These are phyloP conservation scores for Leucoagaricus sp. DNA, from an alignment of 1,284 basidiomycete genomes.

Conservation along the genomic window DNA sequence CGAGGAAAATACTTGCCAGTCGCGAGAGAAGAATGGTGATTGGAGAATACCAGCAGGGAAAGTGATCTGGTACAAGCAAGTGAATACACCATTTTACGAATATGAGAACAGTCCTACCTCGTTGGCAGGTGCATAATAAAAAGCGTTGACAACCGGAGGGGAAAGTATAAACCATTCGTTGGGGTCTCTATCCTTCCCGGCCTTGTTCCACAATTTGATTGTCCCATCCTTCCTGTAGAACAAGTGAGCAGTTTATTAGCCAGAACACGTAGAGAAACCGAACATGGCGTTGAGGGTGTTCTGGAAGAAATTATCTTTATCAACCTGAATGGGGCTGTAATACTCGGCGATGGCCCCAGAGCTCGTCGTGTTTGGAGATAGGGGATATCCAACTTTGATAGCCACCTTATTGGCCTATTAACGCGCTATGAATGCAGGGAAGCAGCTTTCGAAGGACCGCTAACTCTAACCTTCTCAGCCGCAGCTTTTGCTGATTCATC, in stretches of 20 bases:
- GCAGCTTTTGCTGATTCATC: constrained; percentile 80
- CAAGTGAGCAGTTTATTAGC: background rate
- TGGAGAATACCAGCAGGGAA: constrained; percentile 97
- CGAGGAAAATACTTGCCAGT: constrained; percentile 61
- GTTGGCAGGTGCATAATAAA: constrained; percentile 80
- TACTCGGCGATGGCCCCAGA: constrained; percentile 73
- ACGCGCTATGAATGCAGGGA: constrained; percentile 7
- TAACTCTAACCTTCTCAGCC: constrained; percentile 87
- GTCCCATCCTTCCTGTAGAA: constrained; percentile 55
- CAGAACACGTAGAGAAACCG: constrained; percentile 24
- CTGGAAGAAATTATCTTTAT: constrained; percentile 78
- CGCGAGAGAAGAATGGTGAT: constrained; percentile 87
- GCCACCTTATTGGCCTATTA: constrained; percentile 71
- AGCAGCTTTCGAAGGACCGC: too few species aligned
- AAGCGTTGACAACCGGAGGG: constrained; percentile 80
- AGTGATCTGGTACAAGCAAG: constrained; percentile 65
- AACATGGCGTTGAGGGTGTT: constrained; percentile 76
- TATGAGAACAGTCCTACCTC: constrained; percentile 47
- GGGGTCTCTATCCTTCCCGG: constrained; percentile 74
- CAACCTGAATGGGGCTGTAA: constrained; percentile 72
- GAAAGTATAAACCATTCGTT: constrained; percentile 92
- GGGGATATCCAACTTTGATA: constrained; percentile 89
- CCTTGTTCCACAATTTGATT: constrained; percentile 71
- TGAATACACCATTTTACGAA: constrained; percentile 15
- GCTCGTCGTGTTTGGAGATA: constrained; percentile 80